These are phyloP conservation scores for Talaromyces sp. DNA, from an alignment of 2,329 filamentous ascomycete species.

Conservation along the genomic window DNA sequence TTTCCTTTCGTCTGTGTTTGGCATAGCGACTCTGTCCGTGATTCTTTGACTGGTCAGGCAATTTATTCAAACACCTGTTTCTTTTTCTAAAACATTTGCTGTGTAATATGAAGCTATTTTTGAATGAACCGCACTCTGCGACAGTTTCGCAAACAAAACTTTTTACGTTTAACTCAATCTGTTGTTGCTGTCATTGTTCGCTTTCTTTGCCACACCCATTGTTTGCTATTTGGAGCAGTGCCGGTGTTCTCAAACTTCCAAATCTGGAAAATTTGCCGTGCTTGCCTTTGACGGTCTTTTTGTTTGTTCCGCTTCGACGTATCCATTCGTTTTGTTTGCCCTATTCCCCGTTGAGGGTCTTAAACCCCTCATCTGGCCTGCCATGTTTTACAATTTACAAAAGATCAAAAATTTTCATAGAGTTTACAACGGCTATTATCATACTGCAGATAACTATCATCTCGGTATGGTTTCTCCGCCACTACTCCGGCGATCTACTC, in stretches of 20 bases:
- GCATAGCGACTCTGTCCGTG: slow-evolving; percentile 3
- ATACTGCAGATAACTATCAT: background rate
- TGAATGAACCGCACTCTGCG: background rate
- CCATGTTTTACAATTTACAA: background rate
- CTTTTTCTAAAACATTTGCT: background rate
- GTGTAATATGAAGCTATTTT: background rate
- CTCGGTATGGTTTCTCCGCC: background rate
- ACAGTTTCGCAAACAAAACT: background rate
- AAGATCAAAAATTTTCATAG: background rate
- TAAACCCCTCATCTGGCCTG: background rate
- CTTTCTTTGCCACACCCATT: background rate
- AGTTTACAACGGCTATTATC: background rate
- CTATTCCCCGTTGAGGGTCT: background rate
- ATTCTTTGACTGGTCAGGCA: slow-evolving; percentile 7
- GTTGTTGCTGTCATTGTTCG: background rate
- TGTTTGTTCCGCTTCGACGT: background rate
- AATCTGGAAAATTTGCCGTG: background rate
- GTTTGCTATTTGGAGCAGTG: background rate
- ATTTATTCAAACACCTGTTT: slow-evolving; percentile 9
- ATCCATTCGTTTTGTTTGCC: background rate
- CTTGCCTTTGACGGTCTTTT: background rate
- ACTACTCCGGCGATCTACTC: background rate
- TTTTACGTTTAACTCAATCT: background rate
- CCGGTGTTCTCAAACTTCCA: background rate
- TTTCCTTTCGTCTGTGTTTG: slow-evolving; percentile 2